Evolutionary conservation across 352 stramenopile species (phyloP).

Genomic region (Pythium volutum): DNA sequence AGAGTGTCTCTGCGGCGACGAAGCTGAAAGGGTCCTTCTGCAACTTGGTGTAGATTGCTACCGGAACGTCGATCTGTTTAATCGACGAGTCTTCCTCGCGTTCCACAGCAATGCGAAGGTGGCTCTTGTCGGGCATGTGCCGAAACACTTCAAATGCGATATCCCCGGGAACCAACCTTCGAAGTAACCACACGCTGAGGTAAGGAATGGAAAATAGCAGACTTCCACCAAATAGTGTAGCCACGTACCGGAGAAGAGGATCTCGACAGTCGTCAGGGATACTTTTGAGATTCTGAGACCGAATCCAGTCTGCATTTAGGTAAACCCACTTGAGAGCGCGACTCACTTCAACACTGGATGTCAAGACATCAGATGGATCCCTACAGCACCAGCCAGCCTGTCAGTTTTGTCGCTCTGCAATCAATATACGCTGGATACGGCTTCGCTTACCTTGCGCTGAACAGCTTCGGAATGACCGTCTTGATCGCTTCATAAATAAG

Average conservation of each 20-base stretch:
- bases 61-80: slow-evolving; percentile 55
- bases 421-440: background rate
- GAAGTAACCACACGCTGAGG: slow-evolving; percentile 30
- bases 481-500: slow-evolving; percentile 80
- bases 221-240: background rate
- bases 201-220: background rate
- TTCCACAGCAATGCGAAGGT: slow-evolving; percentile 59
- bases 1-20: slow-evolving; percentile 80
- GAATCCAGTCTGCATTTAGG: slow-evolving; percentile 85
- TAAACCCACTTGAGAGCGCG: slow-evolving; percentile 87
- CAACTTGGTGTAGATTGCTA: slow-evolving; percentile 73
- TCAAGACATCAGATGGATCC: slow-evolving; percentile 64
- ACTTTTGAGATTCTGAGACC: slow-evolving; percentile 52
- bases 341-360: slow-evolving; percentile 61
- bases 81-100: slow-evolving; percentile 55
- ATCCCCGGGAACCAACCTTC: slow-evolving; percentile 56
- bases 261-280: slow-evolving; percentile 30
- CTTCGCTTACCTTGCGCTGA: slow-evolving; percentile 47
- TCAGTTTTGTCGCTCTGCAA: background rate
- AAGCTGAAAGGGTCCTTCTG: slow-evolving; percentile 88
- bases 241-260: slow-evolving; percentile 38
- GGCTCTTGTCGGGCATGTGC: slow-evolving; percentile 81
- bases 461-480: slow-evolving; percentile 73
- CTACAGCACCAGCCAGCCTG: slow-evolving; percentile 28
- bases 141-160: slow-evolving; percentile 81